These are phyloP conservation scores for Mycena pura DNA, from an alignment of 768 basidiomycete species.

Conservation along the genomic window DNA sequence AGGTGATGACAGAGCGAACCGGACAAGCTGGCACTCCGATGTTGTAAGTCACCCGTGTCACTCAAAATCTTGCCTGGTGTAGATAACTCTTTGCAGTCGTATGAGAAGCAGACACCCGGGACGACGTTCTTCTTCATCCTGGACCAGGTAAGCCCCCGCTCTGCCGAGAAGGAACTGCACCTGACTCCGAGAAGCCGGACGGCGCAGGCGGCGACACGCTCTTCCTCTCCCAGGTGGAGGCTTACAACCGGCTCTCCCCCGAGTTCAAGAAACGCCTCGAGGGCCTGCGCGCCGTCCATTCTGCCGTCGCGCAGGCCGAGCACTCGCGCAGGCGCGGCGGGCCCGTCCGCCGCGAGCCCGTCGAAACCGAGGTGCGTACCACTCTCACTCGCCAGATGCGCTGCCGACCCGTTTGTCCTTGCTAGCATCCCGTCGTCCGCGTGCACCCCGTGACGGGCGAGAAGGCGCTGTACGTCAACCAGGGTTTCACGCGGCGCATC, in stretches of 20 bases:
- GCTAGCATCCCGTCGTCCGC: conserved; percentile 61
- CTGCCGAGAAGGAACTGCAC: too few species aligned
- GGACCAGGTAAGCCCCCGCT: conserved; percentile 42
- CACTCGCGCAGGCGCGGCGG: conserved; percentile 49
- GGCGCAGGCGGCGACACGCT: conserved; percentile 58
- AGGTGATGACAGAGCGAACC: conserved; percentile 48
- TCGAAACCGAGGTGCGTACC: conserved; percentile 48
- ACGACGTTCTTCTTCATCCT: conserved; percentile 66
- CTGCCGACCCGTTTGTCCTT: not conserved
- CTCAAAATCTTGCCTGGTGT: not conserved
- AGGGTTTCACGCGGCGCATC: conserved; percentile 59
- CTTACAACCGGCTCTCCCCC: conserved; percentile 63
- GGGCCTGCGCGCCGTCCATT: conserved; percentile 62
- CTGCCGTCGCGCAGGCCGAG: conserved; percentile 60
- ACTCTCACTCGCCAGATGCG: not conserved
- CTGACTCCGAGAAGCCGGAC: conserved; percentile 33
- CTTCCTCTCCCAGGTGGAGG: conserved; percentile 63
- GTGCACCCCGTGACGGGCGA: conserved; percentile 68
- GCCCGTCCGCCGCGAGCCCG: conserved; percentile 56
- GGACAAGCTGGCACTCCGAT: conserved; percentile 61
- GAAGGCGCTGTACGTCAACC: conserved; percentile 66
- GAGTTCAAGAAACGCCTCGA: conserved; percentile 64
- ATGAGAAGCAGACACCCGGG: conserved; percentile 61
- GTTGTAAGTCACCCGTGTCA: conserved; percentile 42
- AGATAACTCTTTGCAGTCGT: conserved; percentile 42